A percentile compares a stretch with the other conserved stretches of the same genome.
Conservation (phyloP, 2,329 filamentous ascomycete genomes). For the Fusarium sp. region DNA sequence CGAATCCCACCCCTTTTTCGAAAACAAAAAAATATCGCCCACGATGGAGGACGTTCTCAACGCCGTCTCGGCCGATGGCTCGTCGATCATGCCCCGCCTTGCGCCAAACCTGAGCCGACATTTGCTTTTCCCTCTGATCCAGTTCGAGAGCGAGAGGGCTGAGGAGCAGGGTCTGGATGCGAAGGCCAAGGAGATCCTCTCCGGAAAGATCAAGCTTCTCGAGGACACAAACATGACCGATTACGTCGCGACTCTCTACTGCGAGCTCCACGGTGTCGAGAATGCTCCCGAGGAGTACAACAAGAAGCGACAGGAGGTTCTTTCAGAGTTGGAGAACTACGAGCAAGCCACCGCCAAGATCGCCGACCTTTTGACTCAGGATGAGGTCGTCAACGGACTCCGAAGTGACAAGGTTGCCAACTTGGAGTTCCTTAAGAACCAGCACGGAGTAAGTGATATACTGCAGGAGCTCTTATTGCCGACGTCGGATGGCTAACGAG, state of each 20-base stretch:
- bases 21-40: conserved; percentile 30
- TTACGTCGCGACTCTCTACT: conserved; percentile 92
- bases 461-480: conserved; percentile 4
- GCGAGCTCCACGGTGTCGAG: conserved; percentile 84
- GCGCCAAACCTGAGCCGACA: conserved; percentile 94
- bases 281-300: conserved; percentile 86
- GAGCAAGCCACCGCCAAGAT: conserved; percentile 92
- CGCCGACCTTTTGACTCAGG: conserved; percentile 83
- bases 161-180: conserved; percentile 74
- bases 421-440: conserved; percentile 97
- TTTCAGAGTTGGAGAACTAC: conserved; percentile 83
- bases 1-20: conserved; percentile 6
- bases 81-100: conserved; percentile 88
- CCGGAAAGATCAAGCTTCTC: conserved; percentile 91
- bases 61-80: conserved; percentile 72
- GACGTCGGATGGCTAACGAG: conserved; percentile 32
- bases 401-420: conserved; percentile 98
- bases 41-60: conserved; percentile 57
- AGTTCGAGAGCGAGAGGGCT: conserved; percentile 86
- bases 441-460: conserved; percentile 78
- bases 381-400: conserved; percentile 90
- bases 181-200: conserved; percentile 75
- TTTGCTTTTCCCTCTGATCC: conserved; percentile 94
- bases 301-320: conserved; percentile 88
- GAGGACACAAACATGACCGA: conserved; percentile 99